These are phyloP conservation scores for Penicillium glabrum DNA, from an alignment of 2,329 filamentous ascomycete genomes.

Conservation along the genomic window DNA sequence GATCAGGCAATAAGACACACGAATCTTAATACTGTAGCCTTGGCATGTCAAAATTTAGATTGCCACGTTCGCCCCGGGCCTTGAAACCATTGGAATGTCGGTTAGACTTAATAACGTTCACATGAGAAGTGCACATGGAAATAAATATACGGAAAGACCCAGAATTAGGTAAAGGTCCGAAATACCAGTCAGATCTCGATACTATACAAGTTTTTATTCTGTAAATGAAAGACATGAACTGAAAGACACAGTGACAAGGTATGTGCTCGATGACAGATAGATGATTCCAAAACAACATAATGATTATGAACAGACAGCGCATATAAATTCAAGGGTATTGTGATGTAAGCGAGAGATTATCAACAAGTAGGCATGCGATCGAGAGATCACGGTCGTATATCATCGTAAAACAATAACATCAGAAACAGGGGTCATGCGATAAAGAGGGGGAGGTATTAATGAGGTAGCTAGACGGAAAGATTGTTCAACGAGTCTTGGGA, in stretches of 20 bases:
- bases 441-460: not conserved
- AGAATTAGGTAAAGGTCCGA: not conserved
- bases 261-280: not conserved
- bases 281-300: not conserved
- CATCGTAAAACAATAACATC: constrained; percentile 10
- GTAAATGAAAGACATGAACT: not conserved
- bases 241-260: not conserved
- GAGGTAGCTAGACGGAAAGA: not conserved
- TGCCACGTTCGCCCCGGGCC: not conserved
- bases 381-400: constrained; percentile 25
- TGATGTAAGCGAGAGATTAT: constrained; percentile 2
- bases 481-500: constrained; percentile 5
- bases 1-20: too few relatives aligned
- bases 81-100: not conserved
- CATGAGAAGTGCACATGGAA: not conserved
- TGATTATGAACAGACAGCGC: not conserved
- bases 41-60: not conserved
- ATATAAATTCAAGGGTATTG: not conserved
- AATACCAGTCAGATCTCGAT: not conserved
- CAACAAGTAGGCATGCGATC: constrained; percentile 6
- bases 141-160: not conserved
- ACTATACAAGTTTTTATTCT: not conserved
- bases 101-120: not conserved
- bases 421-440: not conserved
- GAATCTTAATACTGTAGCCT: not conserved